Evolutionary conservation across 768 basidiomycete species (phyloP), one percentile per base, ranked within the genome.

Genomic region (Termitomyces sp.): DNA sequence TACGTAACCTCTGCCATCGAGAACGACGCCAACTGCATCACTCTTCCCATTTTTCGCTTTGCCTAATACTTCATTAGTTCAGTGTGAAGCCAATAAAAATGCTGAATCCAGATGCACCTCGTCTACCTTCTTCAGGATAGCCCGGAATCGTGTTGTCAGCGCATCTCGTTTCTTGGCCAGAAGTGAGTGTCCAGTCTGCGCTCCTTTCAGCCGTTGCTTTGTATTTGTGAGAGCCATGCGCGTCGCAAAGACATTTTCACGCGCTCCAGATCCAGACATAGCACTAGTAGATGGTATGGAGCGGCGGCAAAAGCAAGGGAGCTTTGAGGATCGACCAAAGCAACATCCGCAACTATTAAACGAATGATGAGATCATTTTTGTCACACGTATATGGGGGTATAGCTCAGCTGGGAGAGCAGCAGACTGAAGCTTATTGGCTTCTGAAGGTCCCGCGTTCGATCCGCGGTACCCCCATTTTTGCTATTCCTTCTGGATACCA

Each of bases 1-100:
- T 98, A 99, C 19, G 95, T 96, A 62, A 99, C 97, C 73, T 98
- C 96, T 0, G 97, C 97, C 77, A 98, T 89, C 42, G 95, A 97
- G 80, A 99, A 97, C 41, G 97, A 98, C 25, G 97, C 97, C 50
- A 98, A 81, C 71, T 99, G 97, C 87, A 99, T 97, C 25, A 98
- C 95, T 58, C 92, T 82, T 31, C 97, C 97, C 97, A 98, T 99
- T 77, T 98, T 95, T 58, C 95, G 85, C 73, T 99, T 99, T 10
- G 97, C 96, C 95, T 98, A 62, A 59, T 59, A 5, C 54, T 63
- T 70, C 51, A 58, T 62, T 54, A 61, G 57, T 63, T 71, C 45
- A 69, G 57, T 53, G 63, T 40, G 62, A 54, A 45, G 49, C 45
- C 45, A 48, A 25, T 7, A 40, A 12, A 17, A 47, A 21, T 32